phyloP scores from a whole-genome alignment of 139 green algal species.

The Mesotaenium endlicherianum region DNA sequence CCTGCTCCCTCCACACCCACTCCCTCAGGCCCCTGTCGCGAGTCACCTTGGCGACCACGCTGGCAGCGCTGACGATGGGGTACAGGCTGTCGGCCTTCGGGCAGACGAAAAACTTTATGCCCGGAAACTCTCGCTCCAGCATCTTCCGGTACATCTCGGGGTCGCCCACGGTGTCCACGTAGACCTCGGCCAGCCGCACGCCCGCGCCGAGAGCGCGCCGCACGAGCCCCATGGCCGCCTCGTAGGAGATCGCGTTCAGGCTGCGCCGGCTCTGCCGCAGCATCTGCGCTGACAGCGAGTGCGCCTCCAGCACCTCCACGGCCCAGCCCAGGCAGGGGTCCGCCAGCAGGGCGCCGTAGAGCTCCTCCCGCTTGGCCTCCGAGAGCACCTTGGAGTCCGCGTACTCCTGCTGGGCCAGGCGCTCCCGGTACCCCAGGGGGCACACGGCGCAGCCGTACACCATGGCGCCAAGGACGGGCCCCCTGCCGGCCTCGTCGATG shows the following conservation, averaged over 20 bases:
- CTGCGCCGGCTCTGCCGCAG: constrained; percentile 60
- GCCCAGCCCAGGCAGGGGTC: constrained; percentile 63
- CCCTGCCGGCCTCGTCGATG: constrained; percentile 81
- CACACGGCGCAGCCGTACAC: constrained; percentile 70
- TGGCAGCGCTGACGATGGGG: constrained; percentile 89
- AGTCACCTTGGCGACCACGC: constrained; percentile 85
- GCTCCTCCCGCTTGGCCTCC: constrained; percentile 62
- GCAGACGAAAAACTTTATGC: constrained; percentile 43
- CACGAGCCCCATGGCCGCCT: constrained; percentile 71
- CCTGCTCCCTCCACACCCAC: not conserved
- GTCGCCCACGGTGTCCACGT: constrained; percentile 92
- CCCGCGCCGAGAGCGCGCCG: constrained; percentile 62
- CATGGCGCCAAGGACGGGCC: constrained; percentile 86
- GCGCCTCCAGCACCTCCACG: constrained; percentile 68
- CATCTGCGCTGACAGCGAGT: constrained; percentile 73
- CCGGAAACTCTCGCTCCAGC: constrained; percentile 37
- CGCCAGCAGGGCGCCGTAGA: constrained; percentile 66
- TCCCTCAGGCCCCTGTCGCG: not conserved
- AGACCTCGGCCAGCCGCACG: constrained; percentile 71
- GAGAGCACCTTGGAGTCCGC: constrained; percentile 81
- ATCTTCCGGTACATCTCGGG: constrained; percentile 63
- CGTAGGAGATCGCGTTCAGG: constrained; percentile 72
- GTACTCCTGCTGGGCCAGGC: not conserved
- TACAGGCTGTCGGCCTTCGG: constrained; percentile 86
- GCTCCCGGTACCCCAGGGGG: constrained; percentile 34